Evolutionary conservation across 495 filamentous ascomycete genomes (phyloP).

Genomic region (Neurospora sp.): DNA sequence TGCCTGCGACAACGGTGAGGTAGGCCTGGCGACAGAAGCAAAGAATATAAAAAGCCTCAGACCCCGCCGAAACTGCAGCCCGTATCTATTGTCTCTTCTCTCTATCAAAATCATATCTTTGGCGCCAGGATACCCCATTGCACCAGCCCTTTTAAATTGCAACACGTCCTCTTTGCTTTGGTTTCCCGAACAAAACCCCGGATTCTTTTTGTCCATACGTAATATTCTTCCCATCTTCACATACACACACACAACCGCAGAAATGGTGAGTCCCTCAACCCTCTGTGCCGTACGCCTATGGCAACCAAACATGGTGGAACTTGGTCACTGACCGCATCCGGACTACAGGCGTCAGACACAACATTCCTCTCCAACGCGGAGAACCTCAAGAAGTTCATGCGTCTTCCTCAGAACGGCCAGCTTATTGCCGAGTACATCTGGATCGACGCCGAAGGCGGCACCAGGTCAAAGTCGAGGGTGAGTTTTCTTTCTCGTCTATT

Average conservation of each 20-base stretch:
- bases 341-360: constrained; percentile 2
- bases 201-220: neutral
- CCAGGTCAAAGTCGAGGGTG: constrained; percentile 89
- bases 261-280: constrained; percentile 4
- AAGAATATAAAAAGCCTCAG: constrained; percentile 13
- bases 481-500: constrained; percentile 27
- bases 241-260: neutral
- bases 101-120: neutral
- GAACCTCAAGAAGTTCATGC: constrained; percentile 75
- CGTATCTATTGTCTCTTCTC: neutral
- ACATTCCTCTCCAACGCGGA: constrained; percentile 8
- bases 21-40: constrained; percentile 1
- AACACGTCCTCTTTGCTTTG: constrained; percentile 1
- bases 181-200: constrained; percentile 1
- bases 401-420: constrained; percentile 76
- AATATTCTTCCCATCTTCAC: constrained; percentile 1
- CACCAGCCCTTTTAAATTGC: constrained; percentile 1
- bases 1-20: neutral
- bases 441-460: constrained; percentile 72
- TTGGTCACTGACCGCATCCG: neutral
- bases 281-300: neutral
- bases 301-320: neutral
- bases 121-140: constrained; percentile 3
- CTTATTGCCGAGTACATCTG: constrained; percentile 89
- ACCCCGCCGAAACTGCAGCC: constrained; percentile 2